Conservation (phyloP, 1,284 basidiomycete genomes). For the Cystobasidium pallidum region DNA sequence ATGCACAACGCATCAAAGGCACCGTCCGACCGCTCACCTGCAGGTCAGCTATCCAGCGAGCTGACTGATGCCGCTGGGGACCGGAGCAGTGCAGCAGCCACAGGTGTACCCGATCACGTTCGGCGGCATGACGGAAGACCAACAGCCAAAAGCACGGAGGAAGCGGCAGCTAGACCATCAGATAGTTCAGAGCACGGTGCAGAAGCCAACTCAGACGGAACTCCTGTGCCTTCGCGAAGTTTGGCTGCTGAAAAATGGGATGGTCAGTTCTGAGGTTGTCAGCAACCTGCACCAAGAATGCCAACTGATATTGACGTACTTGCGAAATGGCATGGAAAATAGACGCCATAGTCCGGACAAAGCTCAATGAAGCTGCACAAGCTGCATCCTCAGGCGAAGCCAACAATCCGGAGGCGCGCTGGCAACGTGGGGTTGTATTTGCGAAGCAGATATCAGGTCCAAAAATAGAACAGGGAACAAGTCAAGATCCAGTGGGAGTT, state of each 20-base stretch:
- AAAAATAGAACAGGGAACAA: conserved; percentile 22
- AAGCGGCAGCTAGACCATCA: not conserved
- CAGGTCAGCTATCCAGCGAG: not conserved
- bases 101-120: not conserved
- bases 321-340: not conserved
- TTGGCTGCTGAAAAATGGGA: conserved; percentile 13
- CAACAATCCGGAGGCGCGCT: conserved; percentile 16
- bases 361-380: conserved; percentile 17
- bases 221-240: not conserved
- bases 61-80: not conserved
- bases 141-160: not conserved
- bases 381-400: conserved; percentile 30
- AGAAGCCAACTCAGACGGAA: not conserved
- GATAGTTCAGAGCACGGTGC: not conserved
- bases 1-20: not conserved
- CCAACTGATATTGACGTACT: not conserved
- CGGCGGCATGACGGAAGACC: not conserved
- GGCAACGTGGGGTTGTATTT: conserved; percentile 26
- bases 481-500: conserved; percentile 6
- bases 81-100: not conserved
- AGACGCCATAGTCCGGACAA: conserved; percentile 24
- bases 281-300: not conserved
- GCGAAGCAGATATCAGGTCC: conserved; percentile 32
- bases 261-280: conserved; percentile 7
- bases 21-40: not conserved